Evolutionary conservation across 495 filamentous ascomycete species (phyloP), one percentile per base, ranked within the genome.

Genomic region (Mytilinidion resinicola): DNA sequence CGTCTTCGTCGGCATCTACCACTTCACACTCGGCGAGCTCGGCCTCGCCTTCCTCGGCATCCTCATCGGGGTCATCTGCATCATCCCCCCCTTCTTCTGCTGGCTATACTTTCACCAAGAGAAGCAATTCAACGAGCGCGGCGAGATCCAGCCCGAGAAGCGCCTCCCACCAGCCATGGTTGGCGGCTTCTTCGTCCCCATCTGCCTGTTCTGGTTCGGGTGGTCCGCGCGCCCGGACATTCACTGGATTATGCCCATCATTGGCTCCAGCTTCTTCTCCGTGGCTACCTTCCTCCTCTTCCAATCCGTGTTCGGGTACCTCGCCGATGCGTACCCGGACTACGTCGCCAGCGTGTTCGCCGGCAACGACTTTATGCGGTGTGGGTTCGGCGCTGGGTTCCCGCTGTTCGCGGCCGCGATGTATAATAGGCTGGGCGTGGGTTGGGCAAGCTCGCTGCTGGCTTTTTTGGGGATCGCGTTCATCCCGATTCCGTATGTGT

Each of bases 201-300:
- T 78, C 20, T 74, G 73, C 38, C 69, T 81, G 0, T 79, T 80
- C 70, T 75, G 73, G 72, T 80, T 78, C 60, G 77, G 74, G 34
- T 80, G 77, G 77, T 71, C 64, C 10, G 62, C 78, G 1, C 56
- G 72, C 0, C 48, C 72, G 0, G 50, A 44, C 7, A 62, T 80
- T 35, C 77, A 81, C 53, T 82, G 78, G 78, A 79, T 82, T 57
- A 67, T 80, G 58, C 77, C 77, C 0, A 76, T 81, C 57, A 72
- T 83, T 30, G 83, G 79, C 7, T 76, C 75, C 0, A 62, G 69
- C 11, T 69, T 78, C 9, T 86, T 85, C 67, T 61, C 76, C 10
- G 68, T 82, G 15, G 80, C 79, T 0, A 72, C 72, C 0, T 81
- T 80, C 61, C 61, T 81, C 4, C 73, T 85, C n/a, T 85, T 85